Percentiles rank a stretch among this genome's conserved stretches.
phyloP scores from a whole-genome alignment of 345 rosid genomes.

The Conringia planisiliqua region DNA sequence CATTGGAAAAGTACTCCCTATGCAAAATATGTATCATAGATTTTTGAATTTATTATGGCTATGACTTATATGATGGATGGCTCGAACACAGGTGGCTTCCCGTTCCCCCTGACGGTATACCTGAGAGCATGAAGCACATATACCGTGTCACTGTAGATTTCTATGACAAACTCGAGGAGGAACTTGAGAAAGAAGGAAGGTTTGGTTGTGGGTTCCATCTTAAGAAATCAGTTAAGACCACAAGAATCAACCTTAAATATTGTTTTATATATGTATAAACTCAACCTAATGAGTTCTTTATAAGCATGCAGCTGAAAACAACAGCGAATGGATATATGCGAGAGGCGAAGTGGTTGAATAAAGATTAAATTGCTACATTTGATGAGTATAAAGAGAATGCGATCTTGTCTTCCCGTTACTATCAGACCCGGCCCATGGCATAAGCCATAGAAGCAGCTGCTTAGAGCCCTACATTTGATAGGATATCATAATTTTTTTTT shows the following conservation, averaged over 20 bases:
- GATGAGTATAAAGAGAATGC: constrained; percentile 25
- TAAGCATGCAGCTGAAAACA: constrained; percentile 4
- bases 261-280: background rate
- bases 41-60: background rate
- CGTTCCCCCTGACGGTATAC: constrained; percentile 6
- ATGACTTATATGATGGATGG: background rate
- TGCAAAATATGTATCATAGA: background rate
- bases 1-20: background rate
- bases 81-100: constrained; percentile 28
- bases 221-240: constrained; percentile 28
- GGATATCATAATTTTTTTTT: too few species aligned
- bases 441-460: too few species aligned
- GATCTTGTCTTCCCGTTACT: background rate
- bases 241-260: background rate
- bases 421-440: too few species aligned
- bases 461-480: too few species aligned
- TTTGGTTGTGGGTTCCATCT: constrained; percentile 17
- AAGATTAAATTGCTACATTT: constrained; percentile 16
- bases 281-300: background rate
- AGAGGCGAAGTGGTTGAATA: constrained; percentile 24
- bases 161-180: constrained; percentile 15
- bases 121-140: constrained; percentile 22
- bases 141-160: background rate
- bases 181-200: constrained; percentile 18
- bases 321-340: background rate